Percentiles rank a stretch among this genome's conserved stretches.
Conservation (phyloP, 2,329 filamentous ascomycete species). For the Colletotrichum somersetense region DNA sequence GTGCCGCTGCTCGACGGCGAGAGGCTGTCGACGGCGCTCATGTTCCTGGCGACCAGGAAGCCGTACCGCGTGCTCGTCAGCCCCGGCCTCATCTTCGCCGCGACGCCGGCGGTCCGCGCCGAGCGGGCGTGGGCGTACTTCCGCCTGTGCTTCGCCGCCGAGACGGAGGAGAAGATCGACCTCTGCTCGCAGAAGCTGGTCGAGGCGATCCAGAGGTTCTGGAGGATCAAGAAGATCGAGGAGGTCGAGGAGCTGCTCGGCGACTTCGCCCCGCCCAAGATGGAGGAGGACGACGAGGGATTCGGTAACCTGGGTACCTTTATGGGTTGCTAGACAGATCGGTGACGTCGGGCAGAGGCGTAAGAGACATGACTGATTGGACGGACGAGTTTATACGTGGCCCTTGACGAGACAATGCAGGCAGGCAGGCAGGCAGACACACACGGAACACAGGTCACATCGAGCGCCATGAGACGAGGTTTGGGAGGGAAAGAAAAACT, state of each 20-base stretch:
- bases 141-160: constrained; percentile 87
- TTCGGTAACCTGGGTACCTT: constrained; percentile 49
- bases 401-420: neutral
- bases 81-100: constrained; percentile 80
- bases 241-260: constrained; percentile 74
- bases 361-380: neutral
- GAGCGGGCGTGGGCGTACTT: constrained; percentile 78
- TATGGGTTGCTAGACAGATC: constrained; percentile 32
- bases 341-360: too few relatives aligned
- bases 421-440: neutral
- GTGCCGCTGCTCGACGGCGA: constrained; percentile 63
- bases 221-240: constrained; percentile 76
- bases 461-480: neutral
- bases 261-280: constrained; percentile 46
- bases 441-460: neutral
- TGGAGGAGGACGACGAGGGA: constrained; percentile 42
- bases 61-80: constrained; percentile 78
- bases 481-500: neutral
- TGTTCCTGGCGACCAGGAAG: constrained; percentile 77
- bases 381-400: neutral
- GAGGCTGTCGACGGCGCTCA: constrained; percentile 73
- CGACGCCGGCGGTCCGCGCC: constrained; percentile 69
- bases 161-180: constrained; percentile 76
- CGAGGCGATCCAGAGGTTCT: constrained; percentile 79
- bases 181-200: constrained; percentile 73